phyloP scores from a whole-genome alignment of 768 basidiomycete genomes.

The Lactarius akahatsu region DNA sequence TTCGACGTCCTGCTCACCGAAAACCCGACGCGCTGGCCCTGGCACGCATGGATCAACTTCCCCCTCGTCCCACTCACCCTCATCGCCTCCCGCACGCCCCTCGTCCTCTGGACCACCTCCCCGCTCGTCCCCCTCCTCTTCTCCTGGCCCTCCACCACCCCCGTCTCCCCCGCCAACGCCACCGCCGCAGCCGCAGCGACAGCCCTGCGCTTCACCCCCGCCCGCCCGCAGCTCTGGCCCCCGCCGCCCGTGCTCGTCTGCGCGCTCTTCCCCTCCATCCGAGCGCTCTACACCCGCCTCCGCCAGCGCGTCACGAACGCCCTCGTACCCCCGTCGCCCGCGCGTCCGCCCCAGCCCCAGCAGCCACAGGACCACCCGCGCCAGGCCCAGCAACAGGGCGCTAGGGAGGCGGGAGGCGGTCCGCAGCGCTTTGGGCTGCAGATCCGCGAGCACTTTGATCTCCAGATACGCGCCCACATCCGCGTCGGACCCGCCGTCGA shows the following conservation, averaged over 20 bases:
- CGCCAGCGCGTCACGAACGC: slow-evolving; percentile 30
- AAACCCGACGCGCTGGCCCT: slow-evolving; percentile 72
- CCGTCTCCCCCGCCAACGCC: slow-evolving; percentile 23
- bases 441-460: slow-evolving; percentile 29
- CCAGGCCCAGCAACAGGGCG: too few relatives aligned
- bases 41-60: slow-evolving; percentile 72
- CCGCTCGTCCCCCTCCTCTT: slow-evolving; percentile 38
- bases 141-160: slow-evolving; percentile 34
- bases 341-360: neutral
- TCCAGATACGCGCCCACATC: slow-evolving; percentile 6
- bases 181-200: neutral
- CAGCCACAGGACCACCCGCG: neutral
- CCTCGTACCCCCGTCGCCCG: slow-evolving; percentile 28
- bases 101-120: slow-evolving; percentile 31
- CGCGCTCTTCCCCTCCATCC: slow-evolving; percentile 34
- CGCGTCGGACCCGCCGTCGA: neutral
- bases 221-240: slow-evolving; percentile 35
- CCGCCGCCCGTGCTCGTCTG: slow-evolving; percentile 37
- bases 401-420: slow-evolving; percentile 19
- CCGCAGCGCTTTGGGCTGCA: slow-evolving; percentile 32
- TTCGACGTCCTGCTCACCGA: slow-evolving; percentile 57
- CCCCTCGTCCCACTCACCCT: slow-evolving; percentile 69
- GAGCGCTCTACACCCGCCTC: slow-evolving; percentile 31
- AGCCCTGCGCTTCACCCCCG: neutral
- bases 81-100: slow-evolving; percentile 51